Evolutionary conservation across 768 basidiomycete species (phyloP), one percentile per base, ranked within the genome.

Genomic region (Lentinula sp.): DNA sequence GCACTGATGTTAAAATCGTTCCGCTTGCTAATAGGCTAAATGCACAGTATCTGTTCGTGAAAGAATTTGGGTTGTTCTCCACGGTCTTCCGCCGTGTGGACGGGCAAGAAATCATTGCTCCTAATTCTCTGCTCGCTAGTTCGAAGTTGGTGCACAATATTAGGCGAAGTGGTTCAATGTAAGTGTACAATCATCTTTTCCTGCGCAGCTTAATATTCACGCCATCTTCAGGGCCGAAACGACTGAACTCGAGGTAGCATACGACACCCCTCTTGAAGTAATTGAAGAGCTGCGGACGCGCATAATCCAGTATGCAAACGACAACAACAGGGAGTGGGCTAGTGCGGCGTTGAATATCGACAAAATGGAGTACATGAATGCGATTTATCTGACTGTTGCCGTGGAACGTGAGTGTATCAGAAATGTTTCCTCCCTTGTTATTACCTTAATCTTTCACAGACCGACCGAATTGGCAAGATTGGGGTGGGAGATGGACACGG

Each of bases 391-490:
- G 61, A 80, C 80, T 46, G 79, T 91, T 55, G 83, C 83, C 36
- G 79, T 92, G 69, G 90, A 92, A 72, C 90, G 88, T 83, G 71
- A 71, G 86, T 79, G 5, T 18, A 23, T 7, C 9, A 20, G 46
- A 23, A 3, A 18, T 23, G 15, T 32, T 33, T 39, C 18, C 13
- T 18, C 2, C 36, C 13, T 15, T 32, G 16, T 13, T 20, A 2
- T 4, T 16, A 23, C n/a, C 12, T 41, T 32, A 6, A 43, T 28
- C 36, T 46, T 49, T 45, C 53, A 50, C 60, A 88, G 87, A 91
- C 72, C 85, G 87, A 57, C 80, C 85, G 41, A 91, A 90, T 68
- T 93, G 90, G 91, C 91, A 92, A 68, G 89, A 92, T 68, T 93
- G 90, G 90, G 90, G 88, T 52, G 91, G 83, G 18, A 78, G 90